These are phyloP conservation scores for Hyaloperonospora brassicae DNA, from an alignment of 352 stramenopile species.

Conservation along the genomic window DNA sequence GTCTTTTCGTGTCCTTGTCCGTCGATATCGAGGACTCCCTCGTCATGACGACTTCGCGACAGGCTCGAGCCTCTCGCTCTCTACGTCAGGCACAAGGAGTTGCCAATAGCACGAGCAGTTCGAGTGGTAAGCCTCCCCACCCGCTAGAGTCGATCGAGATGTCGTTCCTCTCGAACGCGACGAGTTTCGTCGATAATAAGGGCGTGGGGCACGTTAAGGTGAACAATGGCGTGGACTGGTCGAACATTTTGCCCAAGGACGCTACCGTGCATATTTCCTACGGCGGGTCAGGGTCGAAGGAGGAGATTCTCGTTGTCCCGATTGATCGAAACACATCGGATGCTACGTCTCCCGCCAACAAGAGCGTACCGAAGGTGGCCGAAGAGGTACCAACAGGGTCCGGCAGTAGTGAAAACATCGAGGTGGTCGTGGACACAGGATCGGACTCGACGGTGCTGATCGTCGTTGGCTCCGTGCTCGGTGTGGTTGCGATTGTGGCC, in stretches of 20 bases:
- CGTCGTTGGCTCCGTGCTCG: conserved; percentile 22
- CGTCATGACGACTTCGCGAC: conserved; percentile 5
- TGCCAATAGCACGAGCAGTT: background rate
- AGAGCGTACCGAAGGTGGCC: conserved; percentile 11
- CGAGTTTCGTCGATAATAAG: conserved; percentile 20
- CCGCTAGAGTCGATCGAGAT: conserved; percentile 19
- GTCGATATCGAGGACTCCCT: conserved; percentile 2
- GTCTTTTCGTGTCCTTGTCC: conserved; percentile 3
- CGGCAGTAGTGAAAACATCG: conserved; percentile 12
- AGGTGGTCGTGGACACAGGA: conserved; percentile 10
- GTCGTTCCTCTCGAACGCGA: conserved; percentile 28
- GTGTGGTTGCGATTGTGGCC: conserved; percentile 22
- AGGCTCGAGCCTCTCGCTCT: background rate
- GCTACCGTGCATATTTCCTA: conserved; percentile 41
- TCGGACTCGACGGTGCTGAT: conserved; percentile 20
- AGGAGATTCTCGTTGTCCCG: conserved; percentile 30
- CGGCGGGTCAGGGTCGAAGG: conserved; percentile 24
- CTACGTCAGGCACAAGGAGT: conserved; percentile 11
- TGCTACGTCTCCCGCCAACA: background rate
- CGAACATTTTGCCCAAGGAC: conserved; percentile 29
- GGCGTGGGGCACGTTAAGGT: conserved; percentile 29
- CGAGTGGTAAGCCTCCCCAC: background rate
- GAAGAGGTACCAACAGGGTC: conserved; percentile 20
- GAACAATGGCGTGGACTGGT: conserved; percentile 29
- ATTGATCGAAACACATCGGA: conserved; percentile 15